Base-by-base conservation (phyloP, 2,329 filamentous ascomycete genomes). In the Monosporascus cannonballus region DNA sequence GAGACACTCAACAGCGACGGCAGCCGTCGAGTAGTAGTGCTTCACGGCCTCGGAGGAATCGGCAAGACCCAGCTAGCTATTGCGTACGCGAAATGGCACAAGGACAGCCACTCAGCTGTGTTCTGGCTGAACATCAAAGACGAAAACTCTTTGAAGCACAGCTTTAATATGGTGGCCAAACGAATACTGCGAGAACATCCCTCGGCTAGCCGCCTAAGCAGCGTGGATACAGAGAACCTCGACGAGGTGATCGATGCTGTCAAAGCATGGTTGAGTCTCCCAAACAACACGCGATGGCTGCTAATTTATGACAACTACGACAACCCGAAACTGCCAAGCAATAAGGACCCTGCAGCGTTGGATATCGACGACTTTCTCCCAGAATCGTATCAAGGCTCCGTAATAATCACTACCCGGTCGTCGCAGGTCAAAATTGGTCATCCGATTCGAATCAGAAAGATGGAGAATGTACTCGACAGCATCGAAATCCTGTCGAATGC, bases 241-340 rank as follows among this genome's bases (percentile, higher is more conserved):
- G 59, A 70, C 36, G 47, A 63, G 53, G 56, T 64, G 30, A 51
- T 69, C 2, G 49, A 56, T 20, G 66, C 63, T 27, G 69, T 75
- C 24, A 73, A 69, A 48, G 47, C 46, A 6, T 76, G 69, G 73
- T 60, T 77, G 6, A 58, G 64, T 44, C 48, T 65, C 2, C 57
- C 49, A 18, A 44, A 55, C 4, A 76, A 76, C 49, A 63, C 57
- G 17, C 54, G 55, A 3, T 76, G 69, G 72, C 62, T 76, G 7
- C 17, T 73, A 3, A 53, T 74, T 14, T 75, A 65, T 48, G 69
- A 75, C 50, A 75, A 76, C 48, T 72, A 72, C 50, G 68, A 76
- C 53, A 67, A 72, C 41, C 71, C 69, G 4, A 65, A 64, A 44
- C 46, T 67, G 18, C 34, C 55, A 30, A 49, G 49, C 27, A 44